Evolutionary conservation across 2,329 filamentous ascomycete genomes (phyloP), one percentile per base, ranked within the genome.

Genomic region (Fusarium oligoseptatum): DNA sequence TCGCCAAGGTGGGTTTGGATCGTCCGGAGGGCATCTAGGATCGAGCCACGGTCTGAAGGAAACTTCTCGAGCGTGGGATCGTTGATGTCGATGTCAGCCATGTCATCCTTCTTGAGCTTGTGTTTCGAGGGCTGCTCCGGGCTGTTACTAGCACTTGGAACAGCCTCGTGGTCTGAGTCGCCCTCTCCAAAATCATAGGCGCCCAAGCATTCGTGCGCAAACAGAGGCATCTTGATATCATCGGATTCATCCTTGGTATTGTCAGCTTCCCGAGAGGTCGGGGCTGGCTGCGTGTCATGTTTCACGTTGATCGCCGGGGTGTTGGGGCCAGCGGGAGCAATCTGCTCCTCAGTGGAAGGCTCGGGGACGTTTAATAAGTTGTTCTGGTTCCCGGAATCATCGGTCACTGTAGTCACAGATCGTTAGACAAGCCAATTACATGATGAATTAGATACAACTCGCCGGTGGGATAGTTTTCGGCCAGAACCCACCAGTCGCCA

Each of bases 401-500:
- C 88, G 61, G 81, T 83, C 29, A 81, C 84, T 81, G 39, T 50
- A 43, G 20, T 24, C 10, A 22, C 14, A 29, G 34, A 36, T 60
- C 57, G 64, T 75, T 29, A 75, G 66, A 64, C 24, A 32, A 29
- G 32, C 27, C 58, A 57, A 34, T 32, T 17, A 11, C 11, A 37
- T 8, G 22, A 52, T 32, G 12, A 36, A 32, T 24, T 10, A n/a
- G 17, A 43, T 22, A 34, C 56, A 41, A 70, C 86, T 74, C 85
- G 93, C 92, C 87, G 64, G 86, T 90, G 15, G 90, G 88, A 64
- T 87, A 85, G 52, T 84, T 85, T 67, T 94, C 90, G 75, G 95
- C 90, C 55, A 94, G 81, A 27, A 91, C 85, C 92, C 92, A 94
- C 90, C 91, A 93, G 73, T 93, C 88, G 57, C 89, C 90, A 22